These are phyloP conservation scores for Talaromyces liani DNA, from an alignment of 495 filamentous ascomycete genomes.

Conservation along the genomic window DNA sequence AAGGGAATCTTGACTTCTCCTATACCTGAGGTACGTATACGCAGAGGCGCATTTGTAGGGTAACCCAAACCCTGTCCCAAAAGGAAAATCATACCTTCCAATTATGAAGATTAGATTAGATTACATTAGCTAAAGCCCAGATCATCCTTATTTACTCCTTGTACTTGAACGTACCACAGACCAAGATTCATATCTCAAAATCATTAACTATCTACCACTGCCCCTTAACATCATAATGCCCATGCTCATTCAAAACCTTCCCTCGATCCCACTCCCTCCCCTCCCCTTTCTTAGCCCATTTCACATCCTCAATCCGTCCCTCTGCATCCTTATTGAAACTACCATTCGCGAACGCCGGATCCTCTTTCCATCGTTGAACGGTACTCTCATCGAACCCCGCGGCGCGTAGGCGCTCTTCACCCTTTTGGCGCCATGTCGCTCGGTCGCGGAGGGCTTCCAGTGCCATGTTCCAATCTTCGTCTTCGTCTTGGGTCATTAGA, in stretches of 20 bases:
- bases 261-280: conserved; percentile 88
- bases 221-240: conserved; percentile 46
- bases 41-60: too few species aligned
- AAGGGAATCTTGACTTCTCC: too few species aligned
- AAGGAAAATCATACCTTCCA: too few species aligned
- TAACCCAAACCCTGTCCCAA: too few species aligned
- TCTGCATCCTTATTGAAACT: conserved; percentile 35
- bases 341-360: conserved; percentile 29
- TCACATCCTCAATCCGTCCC: conserved; percentile 56
- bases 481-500: conserved; percentile 33
- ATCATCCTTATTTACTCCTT: too few species aligned
- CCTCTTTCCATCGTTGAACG: conserved; percentile 71
- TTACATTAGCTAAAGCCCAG: too few species aligned
- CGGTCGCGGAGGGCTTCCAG: conserved; percentile 77
- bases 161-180: neutral
- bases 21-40: too few species aligned
- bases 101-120: too few species aligned
- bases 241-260: conserved; percentile 64
- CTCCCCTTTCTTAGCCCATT: conserved; percentile 73
- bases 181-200: neutral
- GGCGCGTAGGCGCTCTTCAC: conserved; percentile 66
- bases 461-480: conserved; percentile 76
- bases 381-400: conserved; percentile 76
- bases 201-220: conserved; percentile 24
- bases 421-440: conserved; percentile 69